phyloP scores from a whole-genome alignment of 1,139 yeast species.

The Sugiyamaella castrensis region DNA sequence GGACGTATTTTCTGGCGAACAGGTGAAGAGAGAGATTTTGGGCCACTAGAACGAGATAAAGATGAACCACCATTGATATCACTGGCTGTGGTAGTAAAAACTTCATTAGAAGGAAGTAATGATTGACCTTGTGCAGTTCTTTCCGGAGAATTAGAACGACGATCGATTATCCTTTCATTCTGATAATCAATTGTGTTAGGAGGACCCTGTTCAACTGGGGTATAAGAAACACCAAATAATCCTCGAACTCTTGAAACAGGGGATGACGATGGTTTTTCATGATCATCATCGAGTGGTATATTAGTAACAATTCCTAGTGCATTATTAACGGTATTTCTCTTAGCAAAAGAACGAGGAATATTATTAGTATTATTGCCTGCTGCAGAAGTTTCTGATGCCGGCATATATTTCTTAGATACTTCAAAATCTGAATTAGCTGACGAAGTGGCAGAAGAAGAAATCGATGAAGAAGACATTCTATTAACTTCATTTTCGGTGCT shows the following conservation, averaged over 20 bases:
- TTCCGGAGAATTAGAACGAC: not conserved
- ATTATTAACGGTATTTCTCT: not conserved
- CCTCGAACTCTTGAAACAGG: slow-evolving; percentile 4
- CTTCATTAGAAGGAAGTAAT: not conserved
- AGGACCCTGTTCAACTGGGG: slow-evolving; percentile 6
- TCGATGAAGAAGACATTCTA: slow-evolving; percentile 1
- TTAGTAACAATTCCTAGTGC: no score
- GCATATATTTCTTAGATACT: not conserved
- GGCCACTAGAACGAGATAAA: no score
- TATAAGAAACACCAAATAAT: slow-evolving; percentile 1
- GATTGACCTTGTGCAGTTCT: not conserved
- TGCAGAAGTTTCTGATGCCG: no score
- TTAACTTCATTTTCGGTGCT: not conserved
- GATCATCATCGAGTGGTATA: no score
- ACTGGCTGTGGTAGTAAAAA: not conserved
- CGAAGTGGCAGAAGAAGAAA: slow-evolving; percentile 4
- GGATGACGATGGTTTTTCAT: not conserved
- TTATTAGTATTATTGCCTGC: not conserved
- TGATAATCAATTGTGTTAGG: not conserved
- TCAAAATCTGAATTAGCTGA: not conserved
- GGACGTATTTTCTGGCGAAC: slow-evolving; percentile 3
- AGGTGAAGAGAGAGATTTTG: not conserved
- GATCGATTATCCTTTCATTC: not conserved
- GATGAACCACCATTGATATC: no score
- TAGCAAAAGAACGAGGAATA: not conserved